These are phyloP conservation scores for Cinchona pubescens DNA, from an alignment of 257 asterid species.

Conservation along the genomic window DNA sequence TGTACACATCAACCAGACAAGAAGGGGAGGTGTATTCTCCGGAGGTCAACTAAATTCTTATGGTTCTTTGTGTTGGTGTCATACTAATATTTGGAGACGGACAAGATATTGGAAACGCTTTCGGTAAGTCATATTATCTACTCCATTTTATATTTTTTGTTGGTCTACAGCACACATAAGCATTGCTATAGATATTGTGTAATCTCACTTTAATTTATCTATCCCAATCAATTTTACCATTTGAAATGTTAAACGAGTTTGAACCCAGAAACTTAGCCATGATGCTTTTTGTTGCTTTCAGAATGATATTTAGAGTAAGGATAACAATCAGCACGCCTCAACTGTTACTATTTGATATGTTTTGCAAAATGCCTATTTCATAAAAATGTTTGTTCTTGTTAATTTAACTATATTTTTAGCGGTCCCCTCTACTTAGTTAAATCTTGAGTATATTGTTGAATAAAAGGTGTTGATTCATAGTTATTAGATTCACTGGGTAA, in stretches of 20 bases:
- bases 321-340: neutral
- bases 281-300: neutral
- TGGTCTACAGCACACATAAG: neutral
- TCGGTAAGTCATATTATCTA: constrained; percentile 22
- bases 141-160: neutral
- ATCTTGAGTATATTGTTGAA: neutral
- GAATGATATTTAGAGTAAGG: neutral
- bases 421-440: neutral
- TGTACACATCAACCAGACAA: constrained; percentile 32
- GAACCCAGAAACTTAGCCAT: neutral
- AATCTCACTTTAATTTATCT: neutral
- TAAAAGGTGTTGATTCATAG: too few species aligned
- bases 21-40: constrained; percentile 40
- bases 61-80: constrained; percentile 39
- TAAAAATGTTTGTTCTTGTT: neutral
- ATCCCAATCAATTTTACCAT: neutral
- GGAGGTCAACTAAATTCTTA: constrained; percentile 32
- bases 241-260: neutral
- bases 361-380: neutral
- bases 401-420: neutral
- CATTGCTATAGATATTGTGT: neutral
- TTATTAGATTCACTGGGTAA: too few species aligned
- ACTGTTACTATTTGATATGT: neutral
- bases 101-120: constrained; percentile 41
- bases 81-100: constrained; percentile 40